Conservation (phyloP, 2,329 filamentous ascomycete genomes). For the Colletotrichum costaricense region DNA sequence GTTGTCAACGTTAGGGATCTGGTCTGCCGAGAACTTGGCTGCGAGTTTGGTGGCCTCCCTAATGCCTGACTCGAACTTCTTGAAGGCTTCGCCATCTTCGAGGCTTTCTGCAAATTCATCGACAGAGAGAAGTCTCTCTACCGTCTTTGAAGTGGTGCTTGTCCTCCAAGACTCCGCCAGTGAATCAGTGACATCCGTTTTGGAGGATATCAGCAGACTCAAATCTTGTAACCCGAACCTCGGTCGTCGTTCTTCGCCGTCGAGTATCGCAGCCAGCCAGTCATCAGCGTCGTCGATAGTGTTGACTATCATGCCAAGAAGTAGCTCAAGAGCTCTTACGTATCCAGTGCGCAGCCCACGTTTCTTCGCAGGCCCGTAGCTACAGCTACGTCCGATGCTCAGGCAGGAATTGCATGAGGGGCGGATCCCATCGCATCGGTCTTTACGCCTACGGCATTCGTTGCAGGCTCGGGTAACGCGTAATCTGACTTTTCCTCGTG, state of each 20-base stretch:
- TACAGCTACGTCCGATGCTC: constrained; percentile 38
- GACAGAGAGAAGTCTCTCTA: neutral
- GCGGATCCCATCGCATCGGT: constrained; percentile 12
- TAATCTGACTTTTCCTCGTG: neutral
- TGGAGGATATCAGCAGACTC: neutral
- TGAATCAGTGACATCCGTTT: neutral
- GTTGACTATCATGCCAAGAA: constrained; percentile 25
- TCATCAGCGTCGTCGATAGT: constrained; percentile 12
- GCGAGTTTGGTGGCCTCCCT: neutral
- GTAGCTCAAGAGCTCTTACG: constrained; percentile 16
- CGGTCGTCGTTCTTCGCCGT: neutral
- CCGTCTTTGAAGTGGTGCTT: neutral
- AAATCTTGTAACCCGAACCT: neutral
- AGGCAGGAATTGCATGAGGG: constrained; percentile 4
- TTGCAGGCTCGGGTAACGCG: constrained; percentile 21
- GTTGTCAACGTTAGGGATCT: neutral
- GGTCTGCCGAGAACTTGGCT: neutral
- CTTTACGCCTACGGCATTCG: constrained; percentile 21
- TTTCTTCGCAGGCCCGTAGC: constrained; percentile 26
- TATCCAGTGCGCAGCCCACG: constrained; percentile 31
- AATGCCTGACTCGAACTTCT: neutral
- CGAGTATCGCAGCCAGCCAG: neutral
- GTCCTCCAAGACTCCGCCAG: constrained; percentile 20
- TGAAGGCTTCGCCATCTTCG: constrained; percentile 13
- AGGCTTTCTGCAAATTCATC: constrained; percentile 5